Evolutionary conservation across 2,329 filamentous ascomycete species (phyloP).

Genomic region (Nemania sp.): DNA sequence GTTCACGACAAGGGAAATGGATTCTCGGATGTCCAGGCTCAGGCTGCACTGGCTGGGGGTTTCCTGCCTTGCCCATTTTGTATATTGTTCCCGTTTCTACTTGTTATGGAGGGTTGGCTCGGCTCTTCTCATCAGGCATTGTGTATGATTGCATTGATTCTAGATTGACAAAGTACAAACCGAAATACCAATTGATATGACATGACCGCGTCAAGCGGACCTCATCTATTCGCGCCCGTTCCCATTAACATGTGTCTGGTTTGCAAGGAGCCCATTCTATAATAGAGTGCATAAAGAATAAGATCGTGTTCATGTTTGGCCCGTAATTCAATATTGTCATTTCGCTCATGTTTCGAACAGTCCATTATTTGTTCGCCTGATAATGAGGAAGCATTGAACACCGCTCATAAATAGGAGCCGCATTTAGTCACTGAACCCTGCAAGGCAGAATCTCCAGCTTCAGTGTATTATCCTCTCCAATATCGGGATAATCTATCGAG

Average conservation of each 20-base stretch:
- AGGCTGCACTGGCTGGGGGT: neutral
- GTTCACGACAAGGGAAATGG: neutral
- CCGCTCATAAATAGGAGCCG: too few species aligned
- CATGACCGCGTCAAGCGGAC: neutral
- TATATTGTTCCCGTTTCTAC: conserved; percentile 14
- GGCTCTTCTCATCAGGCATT: conserved; percentile 12
- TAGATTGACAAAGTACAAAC: conserved; percentile 24
- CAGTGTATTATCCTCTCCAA: too few species aligned
- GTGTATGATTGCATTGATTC: conserved; percentile 24
- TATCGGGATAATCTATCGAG: too few species aligned
- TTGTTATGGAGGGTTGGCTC: conserved; percentile 6
- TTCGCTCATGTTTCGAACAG: too few species aligned
- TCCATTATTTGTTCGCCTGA: too few species aligned
- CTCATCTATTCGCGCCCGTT: neutral
- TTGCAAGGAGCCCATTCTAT: too few species aligned
- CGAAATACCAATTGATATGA: conserved; percentile 9
- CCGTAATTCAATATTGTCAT: too few species aligned
- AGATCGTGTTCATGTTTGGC: too few species aligned
- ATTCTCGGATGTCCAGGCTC: neutral
- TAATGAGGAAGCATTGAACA: too few species aligned
- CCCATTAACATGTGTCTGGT: too few species aligned
- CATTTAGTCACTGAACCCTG: too few species aligned
- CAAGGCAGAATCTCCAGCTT: too few species aligned
- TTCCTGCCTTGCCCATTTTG: conserved; percentile 10
- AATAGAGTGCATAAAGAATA: conserved; percentile 15